These are phyloP conservation scores for Fulvia fulva DNA, from an alignment of 2,329 filamentous ascomycete species.

Conservation along the genomic window DNA sequence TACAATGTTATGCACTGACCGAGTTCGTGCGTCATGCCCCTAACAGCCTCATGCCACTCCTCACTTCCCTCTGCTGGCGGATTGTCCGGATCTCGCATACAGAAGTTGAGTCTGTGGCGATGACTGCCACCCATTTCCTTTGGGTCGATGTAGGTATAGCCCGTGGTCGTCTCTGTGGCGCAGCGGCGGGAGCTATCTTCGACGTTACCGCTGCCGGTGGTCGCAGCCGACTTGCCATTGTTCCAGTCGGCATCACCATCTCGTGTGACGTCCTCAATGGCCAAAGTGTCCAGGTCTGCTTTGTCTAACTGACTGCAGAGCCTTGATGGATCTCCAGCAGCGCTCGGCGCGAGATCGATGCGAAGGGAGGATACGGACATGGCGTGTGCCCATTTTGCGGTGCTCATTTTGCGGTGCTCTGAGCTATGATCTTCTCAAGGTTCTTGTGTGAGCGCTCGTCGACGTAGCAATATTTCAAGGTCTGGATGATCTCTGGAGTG, in stretches of 20 bases:
- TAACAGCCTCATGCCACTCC: neutral
- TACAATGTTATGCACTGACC: no score
- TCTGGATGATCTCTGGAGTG: constrained; percentile 2
- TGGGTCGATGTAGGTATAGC: neutral
- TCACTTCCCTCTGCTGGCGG: neutral
- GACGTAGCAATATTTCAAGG: constrained; percentile 22
- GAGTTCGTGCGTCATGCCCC: constrained; percentile 16
- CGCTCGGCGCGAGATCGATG: constrained; percentile 13
- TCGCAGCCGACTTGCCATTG: constrained; percentile 7
- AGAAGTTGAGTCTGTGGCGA: constrained; percentile 7
- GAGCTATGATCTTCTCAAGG: constrained; percentile 15
- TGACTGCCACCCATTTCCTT: neutral
- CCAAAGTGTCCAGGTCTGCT: constrained; percentile 13
- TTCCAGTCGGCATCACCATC: constrained; percentile 16
- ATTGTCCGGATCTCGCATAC: neutral
- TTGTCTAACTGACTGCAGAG: neutral
- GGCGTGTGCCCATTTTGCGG: constrained; percentile 19
- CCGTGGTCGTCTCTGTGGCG: neutral
- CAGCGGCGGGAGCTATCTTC: neutral
- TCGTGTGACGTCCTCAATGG: constrained; percentile 19
- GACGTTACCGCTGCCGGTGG: neutral
- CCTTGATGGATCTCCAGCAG: neutral
- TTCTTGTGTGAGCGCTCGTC: constrained; percentile 17
- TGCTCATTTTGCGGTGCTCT: constrained; percentile 15
- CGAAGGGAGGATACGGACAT: constrained; percentile 11